Evolutionary conservation across 208 protist genomes (phyloP), one percentile per base, ranked within the genome.

Genomic region (Leishmania guyanensis): DNA sequence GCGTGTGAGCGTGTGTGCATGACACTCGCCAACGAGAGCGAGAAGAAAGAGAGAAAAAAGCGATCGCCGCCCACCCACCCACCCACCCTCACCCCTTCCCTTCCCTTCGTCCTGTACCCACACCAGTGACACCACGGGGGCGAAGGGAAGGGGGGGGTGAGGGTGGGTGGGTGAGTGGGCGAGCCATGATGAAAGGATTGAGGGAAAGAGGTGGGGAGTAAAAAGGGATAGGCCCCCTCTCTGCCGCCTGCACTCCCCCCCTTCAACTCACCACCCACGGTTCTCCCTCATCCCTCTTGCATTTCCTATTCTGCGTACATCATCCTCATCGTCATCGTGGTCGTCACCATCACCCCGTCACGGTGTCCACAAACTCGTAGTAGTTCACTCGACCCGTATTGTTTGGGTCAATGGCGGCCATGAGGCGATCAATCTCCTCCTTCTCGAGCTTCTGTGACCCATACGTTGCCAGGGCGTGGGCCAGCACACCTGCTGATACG

Each of bases 381-480:
- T 98, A 98, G 78, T 98, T 96, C 58, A 98, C 87, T 56, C 86
- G 86, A 1, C 95, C 95, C 16, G 90, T 96, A 39, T 82, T 84
- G 26, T 98, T 89, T 0, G 93, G 94, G 79, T 98, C 95, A 5
- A 98, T 86, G 12, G 91, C 88, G 0, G 90, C 89, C 8, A 98
- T 83, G 29, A 98, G 84, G 29, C 93, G 85, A 51, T 84, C 74
- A 26, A 94, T 95, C 84, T 98, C 95, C 14, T 94, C 94, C 46
- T 72, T 50, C n/a, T 85, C 89, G 10, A 98, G 88, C 73, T 97
- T 97, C 81, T 98, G 92, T 14, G 93, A 92, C 33, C 95, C 95
- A 78, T 98, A 98, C 14, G 93, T 98, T 33, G 90, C 89, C 77
- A 98, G 82, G 26, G 95, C 97, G 80, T 98, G 94, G 75, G 91